Conservation (phyloP, 345 rosid genomes). For the Arabidopsis thaliana region DNA sequence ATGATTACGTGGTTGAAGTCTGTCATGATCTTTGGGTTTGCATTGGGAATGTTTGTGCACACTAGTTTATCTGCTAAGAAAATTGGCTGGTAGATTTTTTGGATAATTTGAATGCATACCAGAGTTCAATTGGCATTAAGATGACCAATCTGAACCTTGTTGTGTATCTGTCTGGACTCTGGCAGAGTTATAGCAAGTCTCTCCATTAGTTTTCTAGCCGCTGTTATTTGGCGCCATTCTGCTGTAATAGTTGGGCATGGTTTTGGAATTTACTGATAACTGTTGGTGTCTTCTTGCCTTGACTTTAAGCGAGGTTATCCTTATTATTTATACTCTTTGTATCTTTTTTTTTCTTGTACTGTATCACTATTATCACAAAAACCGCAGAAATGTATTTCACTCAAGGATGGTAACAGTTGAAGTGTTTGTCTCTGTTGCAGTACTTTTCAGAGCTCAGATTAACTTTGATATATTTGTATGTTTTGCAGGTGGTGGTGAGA, state of each 20-base stretch:
- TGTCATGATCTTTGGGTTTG: conserved; percentile 16
- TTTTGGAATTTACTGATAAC: conserved; percentile 11
- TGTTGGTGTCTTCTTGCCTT: conserved; percentile 20
- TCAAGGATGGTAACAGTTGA: not conserved
- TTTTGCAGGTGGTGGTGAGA: conserved; percentile 85
- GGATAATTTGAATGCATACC: conserved; percentile 16
- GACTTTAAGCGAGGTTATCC: conserved; percentile 11
- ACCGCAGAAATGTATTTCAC: conserved; percentile 20
- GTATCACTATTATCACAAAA: conserved; percentile 12
- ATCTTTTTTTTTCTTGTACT: conserved; percentile 15
- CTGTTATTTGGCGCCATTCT: not conserved
- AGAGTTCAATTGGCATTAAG: conserved; percentile 10
- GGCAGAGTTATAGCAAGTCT: not conserved
- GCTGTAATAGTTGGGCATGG: conserved; percentile 10
- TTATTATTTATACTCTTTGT: not conserved
- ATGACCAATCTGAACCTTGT: conserved; percentile 17
- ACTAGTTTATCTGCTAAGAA: conserved; percentile 1
- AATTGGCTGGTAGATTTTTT: conserved; percentile 10
- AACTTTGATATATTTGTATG: conserved; percentile 22
- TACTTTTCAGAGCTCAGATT: conserved; percentile 25
- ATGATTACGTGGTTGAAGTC: conserved; percentile 17
- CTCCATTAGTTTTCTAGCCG: conserved; percentile 2
- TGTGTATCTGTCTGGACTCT: not conserved
- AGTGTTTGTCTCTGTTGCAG: conserved; percentile 20
- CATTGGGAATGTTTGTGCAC: conserved; percentile 3